A percentile compares a stretch with the other conserved stretches of the same genome.
Conservation (phyloP, 139 green algal genomes). For the Edaphochlamys debaryana region DNA sequence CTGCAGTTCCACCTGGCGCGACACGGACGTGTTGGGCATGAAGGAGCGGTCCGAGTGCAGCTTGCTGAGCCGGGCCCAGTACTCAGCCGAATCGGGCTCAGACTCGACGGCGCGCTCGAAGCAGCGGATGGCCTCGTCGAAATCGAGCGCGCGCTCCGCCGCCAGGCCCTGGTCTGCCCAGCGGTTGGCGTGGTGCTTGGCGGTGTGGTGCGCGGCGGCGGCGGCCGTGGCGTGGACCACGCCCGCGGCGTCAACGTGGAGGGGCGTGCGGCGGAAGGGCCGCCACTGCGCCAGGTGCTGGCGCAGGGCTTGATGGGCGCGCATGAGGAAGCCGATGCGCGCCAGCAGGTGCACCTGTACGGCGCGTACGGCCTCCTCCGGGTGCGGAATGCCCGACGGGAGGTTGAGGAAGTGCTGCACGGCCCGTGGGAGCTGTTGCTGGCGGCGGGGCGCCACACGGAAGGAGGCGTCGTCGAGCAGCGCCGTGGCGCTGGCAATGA, state of each 20-base stretch:
- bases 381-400: background rate
- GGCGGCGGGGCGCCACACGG: conserved; percentile 12
- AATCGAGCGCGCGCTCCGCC: conserved; percentile 43
- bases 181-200: background rate
- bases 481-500: background rate
- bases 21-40: background rate
- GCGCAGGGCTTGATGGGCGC: conserved; percentile 9
- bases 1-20: conserved; percentile 54
- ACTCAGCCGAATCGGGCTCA: conserved; percentile 23
- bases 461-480: conserved; percentile 3
- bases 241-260: background rate
- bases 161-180: conserved; percentile 22
- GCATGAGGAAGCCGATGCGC: conserved; percentile 7
- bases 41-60: conserved; percentile 70
- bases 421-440: conserved; percentile 4
- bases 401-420: conserved; percentile 22
- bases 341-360: conserved; percentile 9
- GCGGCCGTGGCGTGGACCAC: no score
- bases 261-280: background rate
- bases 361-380: conserved; percentile 2
- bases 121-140: conserved; percentile 39
- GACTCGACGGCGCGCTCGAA: no score
- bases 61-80: conserved; percentile 49
- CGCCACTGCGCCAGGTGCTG: conserved; percentile 34
- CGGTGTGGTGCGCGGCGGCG: background rate